Evolutionary conservation across 768 basidiomycete species (phyloP), one percentile per base, ranked within the genome.

Genomic region (Boletus rubroflammeus): DNA sequence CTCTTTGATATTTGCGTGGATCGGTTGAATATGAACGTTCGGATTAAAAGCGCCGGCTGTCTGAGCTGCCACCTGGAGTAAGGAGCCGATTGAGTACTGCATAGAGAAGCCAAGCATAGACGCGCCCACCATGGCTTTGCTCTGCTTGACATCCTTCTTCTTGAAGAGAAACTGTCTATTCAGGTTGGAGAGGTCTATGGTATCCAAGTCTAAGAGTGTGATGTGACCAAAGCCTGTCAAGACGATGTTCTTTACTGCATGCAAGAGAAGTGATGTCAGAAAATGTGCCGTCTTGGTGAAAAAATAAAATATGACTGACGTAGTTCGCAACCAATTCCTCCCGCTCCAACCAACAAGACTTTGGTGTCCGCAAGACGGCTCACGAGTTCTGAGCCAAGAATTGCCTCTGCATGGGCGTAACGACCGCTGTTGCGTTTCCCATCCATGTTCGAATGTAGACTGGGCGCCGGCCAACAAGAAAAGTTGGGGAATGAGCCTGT

Each of bases 271-370:
- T 19, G n/a, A n/a, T n/a, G 35, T 58, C 23, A 46, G 28, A 25
- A 5, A 29, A 13, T n/a, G 28, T 3, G 31, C 29, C 26, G 21
- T 23, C 7, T n/a, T 10, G 9, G 19, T 11, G 17, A 41, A 48
- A 13, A 57, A 23, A 39, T 21, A 13, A 57, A 23, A 39, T 21
- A 36, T 40, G 32, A 78, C 84, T 62, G 69, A 94, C 94, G 69
- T 5, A 99, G 81, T 75, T 99, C 97, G 64, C 96, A 99, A 8
- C 97, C 97, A 66, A 98, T 98, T 0, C 96, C 96, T 42, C 95
- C 95, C 40, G 93, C 93, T 28, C 97, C 97, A 31, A 99, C 96
- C 26, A 98, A 77, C 57, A 99, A 76, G 25, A 97, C 86, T 54
- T 76, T 85, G 6, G 85, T 86, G 40, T 78, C 70, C 4, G 82